A percentile compares a stretch with the other conserved stretches of the same genome.
Evolutionary conservation across 805 yeast genomes (phyloP).

Genomic region (Brettanomyces naardenensis): DNA sequence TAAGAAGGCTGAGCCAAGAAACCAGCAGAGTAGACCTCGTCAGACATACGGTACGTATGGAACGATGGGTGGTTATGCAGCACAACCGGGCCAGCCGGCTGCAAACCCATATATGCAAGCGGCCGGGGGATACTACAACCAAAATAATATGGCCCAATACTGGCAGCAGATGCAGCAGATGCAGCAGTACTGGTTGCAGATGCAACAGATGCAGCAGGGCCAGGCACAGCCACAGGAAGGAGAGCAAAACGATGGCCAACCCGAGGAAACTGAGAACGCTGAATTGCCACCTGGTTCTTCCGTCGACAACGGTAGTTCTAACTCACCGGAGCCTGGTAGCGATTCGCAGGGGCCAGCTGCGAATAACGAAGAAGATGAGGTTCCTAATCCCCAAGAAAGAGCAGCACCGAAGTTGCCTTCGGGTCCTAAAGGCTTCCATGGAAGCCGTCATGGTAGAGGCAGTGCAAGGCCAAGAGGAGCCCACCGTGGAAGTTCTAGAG

Average conservation of each 20-base stretch:
- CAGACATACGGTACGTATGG: slow-evolving; percentile 2
- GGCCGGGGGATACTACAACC: slow-evolving; percentile 24
- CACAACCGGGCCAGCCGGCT: slow-evolving; percentile 7
- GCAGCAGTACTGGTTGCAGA: slow-evolving; percentile 30
- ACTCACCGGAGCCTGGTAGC: neutral
- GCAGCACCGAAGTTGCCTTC: slow-evolving; percentile 20
- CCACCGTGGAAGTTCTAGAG: slow-evolving; percentile 17
- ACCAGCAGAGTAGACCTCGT: slow-evolving; percentile 36
- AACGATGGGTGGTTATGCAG: neutral
- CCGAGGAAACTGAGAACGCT: slow-evolving; percentile 1
- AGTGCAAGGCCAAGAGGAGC: slow-evolving; percentile 15
- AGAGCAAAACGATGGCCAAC: slow-evolving; percentile 1
- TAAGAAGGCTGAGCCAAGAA: slow-evolving; percentile 78
- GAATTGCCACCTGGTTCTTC: neutral
- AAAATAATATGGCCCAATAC: slow-evolving; percentile 34
- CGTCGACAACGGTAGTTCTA: neutral
- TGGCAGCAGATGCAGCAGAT: slow-evolving; percentile 59
- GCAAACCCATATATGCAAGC: slow-evolving; percentile 26
- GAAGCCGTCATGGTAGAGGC: slow-evolving; percentile 12
- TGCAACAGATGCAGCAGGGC: slow-evolving; percentile 24
- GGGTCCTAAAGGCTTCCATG: slow-evolving; percentile 25
- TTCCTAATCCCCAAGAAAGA: slow-evolving; percentile 29
- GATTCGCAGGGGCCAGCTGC: neutral
- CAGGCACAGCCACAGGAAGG: slow-evolving; percentile 4
- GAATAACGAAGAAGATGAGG: slow-evolving; percentile 24